Evolutionary conservation across 1,139 yeast genomes (phyloP), one percentile per base, ranked within the genome.

Genomic region (Suhomyces maxii): DNA sequence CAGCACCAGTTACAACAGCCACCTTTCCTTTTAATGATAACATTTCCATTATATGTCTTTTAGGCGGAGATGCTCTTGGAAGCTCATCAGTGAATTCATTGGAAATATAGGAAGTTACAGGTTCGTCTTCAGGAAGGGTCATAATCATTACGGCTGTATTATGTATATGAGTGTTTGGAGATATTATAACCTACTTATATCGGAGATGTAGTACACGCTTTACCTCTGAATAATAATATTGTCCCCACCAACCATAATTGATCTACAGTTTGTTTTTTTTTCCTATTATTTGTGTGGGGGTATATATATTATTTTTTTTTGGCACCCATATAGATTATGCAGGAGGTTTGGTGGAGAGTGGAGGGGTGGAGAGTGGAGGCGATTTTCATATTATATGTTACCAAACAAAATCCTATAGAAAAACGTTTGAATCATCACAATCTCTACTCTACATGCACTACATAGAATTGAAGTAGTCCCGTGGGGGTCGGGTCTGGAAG

Each of bases 1-100:
- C 64, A 26, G 71, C 73, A 13, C 78, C 78, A 11, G 78, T 73
- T 44, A 73, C 61, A 14, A 71, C 57, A 2, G 78, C 71, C 13
- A 65, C 66, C 51, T 68, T 69, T 26, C 75, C 74, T 44, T 62
- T 59, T 43, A 71, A 63, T 9, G 66, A 59, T 41, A 58, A 56
- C 35, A 53, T 47, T 3, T 57, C 55, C 42, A 54, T 49, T 38
- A 57, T 36, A n/a, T 37, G 42, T 18, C 37, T 39, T 26, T 39
- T 39, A 6, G 32, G 42, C 2, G 59, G 59, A 6, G 47, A 44
- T 32, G 53, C 49, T 18, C 53, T 37, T 8, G 59, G 59, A 30
- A 56, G 49, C 30, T 42, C 50, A 32, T 60, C 58, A 10, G 52
- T 51, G 53, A 58, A 58, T 26, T 60, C 65, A 38, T 61, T 58